phyloP scores from a whole-genome alignment of 179 eudicot species.

The Monotropa hypopitys region DNA sequence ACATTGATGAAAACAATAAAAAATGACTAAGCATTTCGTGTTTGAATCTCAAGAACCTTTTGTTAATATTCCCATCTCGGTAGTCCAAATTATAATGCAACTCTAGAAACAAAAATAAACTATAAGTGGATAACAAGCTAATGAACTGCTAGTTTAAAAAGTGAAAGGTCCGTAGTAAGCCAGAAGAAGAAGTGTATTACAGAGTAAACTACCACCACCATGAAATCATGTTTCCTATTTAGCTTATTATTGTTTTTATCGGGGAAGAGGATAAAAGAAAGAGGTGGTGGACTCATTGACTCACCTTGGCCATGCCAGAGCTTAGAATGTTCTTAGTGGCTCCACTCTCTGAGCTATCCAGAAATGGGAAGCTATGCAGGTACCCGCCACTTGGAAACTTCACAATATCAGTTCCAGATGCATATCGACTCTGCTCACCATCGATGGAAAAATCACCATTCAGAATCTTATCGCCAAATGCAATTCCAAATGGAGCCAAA shows the following conservation, averaged over 20 bases:
- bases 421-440: constrained; percentile 82
- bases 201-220: neutral
- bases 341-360: constrained; percentile 76
- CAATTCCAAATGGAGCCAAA: constrained; percentile 86
- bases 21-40: neutral
- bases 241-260: neutral
- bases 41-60: neutral
- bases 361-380: constrained; percentile 76
- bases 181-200: neutral
- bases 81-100: neutral
- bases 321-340: constrained; percentile 61
- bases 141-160: no score
- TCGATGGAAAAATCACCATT: constrained; percentile 79
- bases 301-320: constrained; percentile 54
- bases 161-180: neutral
- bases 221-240: neutral
- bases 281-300: constrained; percentile 10
- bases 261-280: neutral
- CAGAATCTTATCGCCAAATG: constrained; percentile 88
- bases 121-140: neutral
- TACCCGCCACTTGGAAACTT: constrained; percentile 88
- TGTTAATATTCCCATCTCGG: neutral
- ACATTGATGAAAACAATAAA: neutral
- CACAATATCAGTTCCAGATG: constrained; percentile 80
- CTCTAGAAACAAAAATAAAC: neutral